phyloP scores from a whole-genome alignment of 179 eudicot species.

The Drosera spatulata region DNA sequence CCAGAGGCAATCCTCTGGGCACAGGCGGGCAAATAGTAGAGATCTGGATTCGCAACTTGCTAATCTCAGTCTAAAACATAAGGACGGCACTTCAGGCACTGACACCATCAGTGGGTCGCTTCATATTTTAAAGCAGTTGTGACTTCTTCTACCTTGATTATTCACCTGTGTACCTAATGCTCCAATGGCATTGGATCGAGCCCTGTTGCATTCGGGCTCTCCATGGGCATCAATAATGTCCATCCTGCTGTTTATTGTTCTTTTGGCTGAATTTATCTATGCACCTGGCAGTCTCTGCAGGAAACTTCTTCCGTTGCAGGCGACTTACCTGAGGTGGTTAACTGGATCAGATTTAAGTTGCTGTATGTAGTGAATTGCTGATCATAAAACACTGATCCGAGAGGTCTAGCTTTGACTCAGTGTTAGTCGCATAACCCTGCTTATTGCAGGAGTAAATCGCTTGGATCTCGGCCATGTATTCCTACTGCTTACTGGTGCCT shows the following conservation, averaged over 20 bases:
- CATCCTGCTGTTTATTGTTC: conserved; percentile 8
- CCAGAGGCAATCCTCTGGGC: conserved; percentile 42
- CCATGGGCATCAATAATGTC: conserved; percentile 12
- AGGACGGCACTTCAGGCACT: conserved; percentile 40
- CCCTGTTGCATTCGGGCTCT: conserved; percentile 8
- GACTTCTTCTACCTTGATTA: conserved; percentile 2
- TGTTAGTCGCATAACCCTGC: not conserved
- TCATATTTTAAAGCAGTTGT: conserved; percentile 30
- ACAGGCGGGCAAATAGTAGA: conserved; percentile 57
- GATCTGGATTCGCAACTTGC: conserved; percentile 79
- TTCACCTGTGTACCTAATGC: conserved; percentile 8
- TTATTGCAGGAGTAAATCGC: not conserved
- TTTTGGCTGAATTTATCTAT: conserved; percentile 13
- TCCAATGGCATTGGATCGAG: conserved; percentile 6
- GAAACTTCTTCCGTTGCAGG: conserved; percentile 17
- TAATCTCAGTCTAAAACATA: conserved; percentile 50
- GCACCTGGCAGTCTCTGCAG: conserved; percentile 36
- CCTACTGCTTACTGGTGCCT: too few relatives aligned
- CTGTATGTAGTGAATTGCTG: not conserved
- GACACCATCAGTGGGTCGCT: conserved; percentile 50
- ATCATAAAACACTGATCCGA: not conserved
- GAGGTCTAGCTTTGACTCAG: not conserved
- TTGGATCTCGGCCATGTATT: not conserved
- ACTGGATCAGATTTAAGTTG: conserved; percentile 5
- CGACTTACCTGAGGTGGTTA: conserved; percentile 46